Base-by-base conservation (phyloP, 1,284 basidiomycete species). In the Boletellus deceptivus region DNA sequence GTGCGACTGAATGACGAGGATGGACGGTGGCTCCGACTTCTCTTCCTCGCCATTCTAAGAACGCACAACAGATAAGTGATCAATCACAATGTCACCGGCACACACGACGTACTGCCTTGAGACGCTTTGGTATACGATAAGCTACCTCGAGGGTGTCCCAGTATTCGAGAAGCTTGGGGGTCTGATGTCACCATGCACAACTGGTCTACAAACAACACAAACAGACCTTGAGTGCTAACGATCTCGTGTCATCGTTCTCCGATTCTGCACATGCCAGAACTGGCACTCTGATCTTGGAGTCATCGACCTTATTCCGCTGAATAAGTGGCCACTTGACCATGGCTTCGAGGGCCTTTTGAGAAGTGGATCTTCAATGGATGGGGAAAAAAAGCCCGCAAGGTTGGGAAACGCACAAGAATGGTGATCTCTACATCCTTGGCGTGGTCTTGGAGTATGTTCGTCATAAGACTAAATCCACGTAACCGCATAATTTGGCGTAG, bases 401-500 rank as follows among this genome's bases (percentile, higher is more conserved):
- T 33, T 11, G 46, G 46, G 27, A 24, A 24, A 73, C 82, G 52
- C 58, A 89, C 91, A 57, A 89, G 71, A 9, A 79, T 69, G 31
- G 88, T 73, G 29, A 98, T 76, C 36, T 94, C 89, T 22, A 75
- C 58, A 59, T 98, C 91, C 27, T 82, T 77, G 14, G 70, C 68
- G 63, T 93, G 78, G 62, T 98, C 94, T 43, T 89, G 83, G 29
- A 98, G 73, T 40, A 98, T 78, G 64, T 89, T 93, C 43, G 82
- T 87, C 91, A 98, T 94, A 20, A 96, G 74, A 68, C 89, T 91
- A 67, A 97, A 94, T 1, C 94, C 95, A 68, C 97, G 93, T 63
- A 98, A 75, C 27, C 94, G 89, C 83, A 98, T 91, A 48, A 98
- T 77, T 64, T 93, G 84, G 40, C 92, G 82, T 34, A 95, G 78